Percentiles rank a stretch among this genome's conserved stretches.
phyloP scores from a whole-genome alignment of 1,284 basidiomycete genomes.

The Blastosporella zonata region DNA sequence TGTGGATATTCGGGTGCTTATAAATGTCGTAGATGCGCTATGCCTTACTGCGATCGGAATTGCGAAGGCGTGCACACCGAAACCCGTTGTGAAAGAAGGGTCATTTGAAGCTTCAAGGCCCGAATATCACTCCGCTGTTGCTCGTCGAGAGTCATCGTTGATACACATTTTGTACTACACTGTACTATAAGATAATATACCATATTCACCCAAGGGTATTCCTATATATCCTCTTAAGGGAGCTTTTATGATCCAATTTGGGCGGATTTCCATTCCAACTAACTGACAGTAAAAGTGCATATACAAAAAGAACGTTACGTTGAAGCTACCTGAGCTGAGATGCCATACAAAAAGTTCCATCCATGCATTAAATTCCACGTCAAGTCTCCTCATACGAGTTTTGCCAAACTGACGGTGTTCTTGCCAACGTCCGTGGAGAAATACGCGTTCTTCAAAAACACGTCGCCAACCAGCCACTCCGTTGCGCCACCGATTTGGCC shows the following conservation, averaged over 20 bases:
- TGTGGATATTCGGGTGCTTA: slow-evolving; percentile 41
- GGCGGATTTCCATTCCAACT: slow-evolving; percentile 2
- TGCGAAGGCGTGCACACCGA: slow-evolving; percentile 41
- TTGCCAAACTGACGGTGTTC: slow-evolving; percentile 71
- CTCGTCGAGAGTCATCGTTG: neutral
- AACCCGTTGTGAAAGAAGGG: slow-evolving; percentile 41
- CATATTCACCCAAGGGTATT: no score
- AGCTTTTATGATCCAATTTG: neutral
- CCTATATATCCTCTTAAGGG: neutral
- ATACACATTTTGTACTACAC: neutral
- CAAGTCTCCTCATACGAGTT: slow-evolving; percentile 32
- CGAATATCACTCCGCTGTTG: no score
- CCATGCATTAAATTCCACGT: neutral
- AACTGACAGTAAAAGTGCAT: slow-evolving; percentile 4
- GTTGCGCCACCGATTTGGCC: slow-evolving; percentile 59
- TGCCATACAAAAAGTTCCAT: neutral
- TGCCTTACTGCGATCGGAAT: slow-evolving; percentile 40
- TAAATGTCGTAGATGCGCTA: slow-evolving; percentile 39
- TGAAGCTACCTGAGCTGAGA: slow-evolving; percentile 3
- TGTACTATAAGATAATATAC: neutral
- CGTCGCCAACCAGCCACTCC: slow-evolving; percentile 77
- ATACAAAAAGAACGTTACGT: slow-evolving; percentile 8
- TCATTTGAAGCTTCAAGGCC: slow-evolving; percentile 26
- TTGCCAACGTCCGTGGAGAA: slow-evolving; percentile 69
- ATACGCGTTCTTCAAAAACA: slow-evolving; percentile 79